Base-by-base conservation (phyloP, 129 eudicot genomes). In the Calendula officinalis region DNA sequence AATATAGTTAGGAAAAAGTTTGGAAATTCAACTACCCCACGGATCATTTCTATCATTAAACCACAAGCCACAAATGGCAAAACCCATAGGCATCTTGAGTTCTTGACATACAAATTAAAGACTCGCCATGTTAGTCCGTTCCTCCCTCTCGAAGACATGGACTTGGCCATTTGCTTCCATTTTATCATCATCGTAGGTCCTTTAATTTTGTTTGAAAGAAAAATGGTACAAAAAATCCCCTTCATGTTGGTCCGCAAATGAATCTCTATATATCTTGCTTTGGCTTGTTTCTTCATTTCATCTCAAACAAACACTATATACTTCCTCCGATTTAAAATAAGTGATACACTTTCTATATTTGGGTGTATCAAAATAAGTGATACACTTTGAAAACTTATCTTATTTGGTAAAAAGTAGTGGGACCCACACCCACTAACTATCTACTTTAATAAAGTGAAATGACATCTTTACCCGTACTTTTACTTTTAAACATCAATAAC, bases 131-230 rank as follows among this genome's bases (percentile, higher is more conserved):
- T 72, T 72, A 64, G 45, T 46, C 52, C 64, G 52, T 62, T 53
- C 64, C 56, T 55, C 40, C 54, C 15, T 53, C 34, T 53, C 40
- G 38, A 71, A 32, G 69, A 71, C 76, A 61, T 35, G 46, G 33
- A 51, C 36, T 71, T 62, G 69, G 51, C 60, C 63, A 71, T 50
- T 51, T 71, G 76, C 61, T 62, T 33, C 76, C 69, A 39, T 22
- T 62, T 37, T 16, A 51, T 51, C 41, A 34, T 68, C 64, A 7
- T 1, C n/a, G 69, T 44, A 51, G 64, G 64, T 36, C 77, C 70
- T 33, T 12, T 8, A 33, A 32, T 41, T 41, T 43, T 50, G 35
- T 62, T 40, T 71, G 69, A 13, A 7, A 13, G 16, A 3, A 30
- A 60, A 51, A 46, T 30, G 7, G 40, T 22, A 50, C n/a, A 7